Evolutionary conservation across 331 rosid species (phyloP), one percentile per base, ranked within the genome.

Genomic region (Telfairia occidentalis): DNA sequence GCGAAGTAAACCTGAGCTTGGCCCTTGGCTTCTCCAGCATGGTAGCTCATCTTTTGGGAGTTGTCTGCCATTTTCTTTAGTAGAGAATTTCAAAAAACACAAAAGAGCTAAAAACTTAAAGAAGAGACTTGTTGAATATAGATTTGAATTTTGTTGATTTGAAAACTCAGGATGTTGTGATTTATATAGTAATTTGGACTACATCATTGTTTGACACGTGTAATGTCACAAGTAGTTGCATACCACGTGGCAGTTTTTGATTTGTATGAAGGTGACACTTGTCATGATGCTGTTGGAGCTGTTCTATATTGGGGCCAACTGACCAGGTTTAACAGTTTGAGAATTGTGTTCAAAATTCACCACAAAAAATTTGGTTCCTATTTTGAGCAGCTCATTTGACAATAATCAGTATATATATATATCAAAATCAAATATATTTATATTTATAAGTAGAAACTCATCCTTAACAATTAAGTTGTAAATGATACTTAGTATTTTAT

Each of bases 1-100:
- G 53, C 1, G n/a, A 66, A 26, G 19, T 45, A 5, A 71, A 82
- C 90, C 82, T 89, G 84, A 66, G 83, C 83, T 78, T 85, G 89
- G 75, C 90, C 89, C 32, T 72, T 77, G 55, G 86, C 84, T 76
- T 84, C 86, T 30, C 87, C 89, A 9, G 86, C 82, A 50, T 87
- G 85, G 12, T 55, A 32, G 74, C 75, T 77, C 26, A 48, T 3
- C 3, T 57, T 82, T 5, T 85, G 77, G 18, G 85, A 77, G 70
- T 70, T 76, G 53, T 89, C 42, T 84, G 43, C 43, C 63, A 48
- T 73, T 55, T 37, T 21, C 32, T 35, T 73, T 52, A 0, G 1
- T 13, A 24, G 23, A 46, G 5, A 26, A 29, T 0, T 48, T 35
- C 5, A 64, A 37, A 48, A 15, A 61, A 32, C 7, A 60, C 1